A percentile compares a stretch with the other conserved stretches of the same genome.
phyloP scores from a whole-genome alignment of 371 early-diverging fungal species.

The Mucor plumbeus region DNA sequence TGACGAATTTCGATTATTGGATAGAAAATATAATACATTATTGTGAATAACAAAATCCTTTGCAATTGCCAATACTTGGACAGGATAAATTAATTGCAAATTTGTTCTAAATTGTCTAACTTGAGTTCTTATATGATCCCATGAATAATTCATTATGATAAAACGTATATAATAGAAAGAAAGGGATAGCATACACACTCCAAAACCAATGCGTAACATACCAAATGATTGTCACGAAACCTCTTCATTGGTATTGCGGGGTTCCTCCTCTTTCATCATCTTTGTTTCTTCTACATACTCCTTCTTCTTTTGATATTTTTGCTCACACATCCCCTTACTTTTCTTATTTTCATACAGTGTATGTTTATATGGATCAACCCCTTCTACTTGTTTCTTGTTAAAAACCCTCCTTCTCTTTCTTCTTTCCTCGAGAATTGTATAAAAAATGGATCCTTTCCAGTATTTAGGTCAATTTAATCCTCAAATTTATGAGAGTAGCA shows the following conservation, averaged over 20 bases:
- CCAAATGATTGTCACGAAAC: too few species aligned
- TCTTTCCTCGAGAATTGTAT: too few species aligned
- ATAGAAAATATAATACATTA: constrained; percentile 62
- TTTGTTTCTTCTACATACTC: too few species aligned
- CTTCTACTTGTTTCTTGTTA: background rate
- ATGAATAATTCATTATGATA: constrained; percentile 41
- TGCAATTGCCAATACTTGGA: constrained; percentile 45
- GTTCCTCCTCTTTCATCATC: background rate
- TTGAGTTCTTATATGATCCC: constrained; percentile 66
- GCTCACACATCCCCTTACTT: background rate
- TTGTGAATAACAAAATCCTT: constrained; percentile 65
- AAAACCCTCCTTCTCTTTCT: too few species aligned
- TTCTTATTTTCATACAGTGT: background rate
- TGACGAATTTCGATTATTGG: constrained; percentile 46
- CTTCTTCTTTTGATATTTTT: background rate
- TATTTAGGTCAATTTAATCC: constrained; percentile 31
- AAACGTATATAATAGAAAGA: background rate
- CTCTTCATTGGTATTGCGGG: too few species aligned
- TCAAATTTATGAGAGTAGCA: constrained; percentile 35
- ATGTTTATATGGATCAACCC: background rate
- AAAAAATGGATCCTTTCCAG: constrained; percentile 32
- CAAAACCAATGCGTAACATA: too few species aligned
- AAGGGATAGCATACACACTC: background rate
- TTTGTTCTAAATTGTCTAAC: constrained; percentile 60
- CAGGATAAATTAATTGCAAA: constrained; percentile 39